phyloP scores from a whole-genome alignment of 2,329 filamentous ascomycete genomes.

The Madurella fahalii region DNA sequence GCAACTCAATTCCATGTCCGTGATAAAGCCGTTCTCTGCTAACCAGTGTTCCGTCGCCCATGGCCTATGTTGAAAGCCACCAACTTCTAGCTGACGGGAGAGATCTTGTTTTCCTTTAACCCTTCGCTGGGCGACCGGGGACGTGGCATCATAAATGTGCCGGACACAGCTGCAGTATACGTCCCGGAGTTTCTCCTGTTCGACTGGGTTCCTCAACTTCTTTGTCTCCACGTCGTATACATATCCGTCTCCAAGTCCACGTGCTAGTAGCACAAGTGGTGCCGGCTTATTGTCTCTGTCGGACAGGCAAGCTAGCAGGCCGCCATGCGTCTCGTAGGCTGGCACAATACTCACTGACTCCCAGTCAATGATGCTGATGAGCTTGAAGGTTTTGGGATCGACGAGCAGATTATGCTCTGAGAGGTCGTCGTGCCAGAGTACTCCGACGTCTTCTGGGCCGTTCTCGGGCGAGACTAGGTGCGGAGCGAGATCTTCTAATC shows the following conservation, averaged over 20 bases:
- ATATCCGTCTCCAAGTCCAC: neutral
- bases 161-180: slow-evolving; percentile 6
- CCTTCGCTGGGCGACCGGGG: neutral
- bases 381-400: slow-evolving; percentile 13
- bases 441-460: slow-evolving; percentile 8
- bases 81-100: slow-evolving; percentile 14
- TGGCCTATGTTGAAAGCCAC: slow-evolving; percentile 9
- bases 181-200: slow-evolving; percentile 1
- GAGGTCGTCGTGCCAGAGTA: slow-evolving; percentile 16
- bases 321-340: slow-evolving; percentile 12
- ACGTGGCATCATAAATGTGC: slow-evolving; percentile 2
- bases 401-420: slow-evolving; percentile 16
- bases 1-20: no score
- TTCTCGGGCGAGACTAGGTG: slow-evolving; percentile 9
- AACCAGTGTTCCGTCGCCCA: slow-evolving; percentile 14
- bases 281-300: slow-evolving; percentile 14
- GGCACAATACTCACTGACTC: slow-evolving; percentile 13
- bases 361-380: slow-evolving; percentile 14
- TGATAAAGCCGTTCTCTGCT: slow-evolving; percentile 2
- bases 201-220: slow-evolving; percentile 1
- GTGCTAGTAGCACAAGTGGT: slow-evolving; percentile 7
- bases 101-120: slow-evolving; percentile 7
- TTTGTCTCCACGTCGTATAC: slow-evolving; percentile 5
- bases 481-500: slow-evolving; percentile 6
- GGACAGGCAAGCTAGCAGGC: slow-evolving; percentile 8